Conservation (phyloP, 371 early-diverging fungal species). For the Nematocida sp. region DNA sequence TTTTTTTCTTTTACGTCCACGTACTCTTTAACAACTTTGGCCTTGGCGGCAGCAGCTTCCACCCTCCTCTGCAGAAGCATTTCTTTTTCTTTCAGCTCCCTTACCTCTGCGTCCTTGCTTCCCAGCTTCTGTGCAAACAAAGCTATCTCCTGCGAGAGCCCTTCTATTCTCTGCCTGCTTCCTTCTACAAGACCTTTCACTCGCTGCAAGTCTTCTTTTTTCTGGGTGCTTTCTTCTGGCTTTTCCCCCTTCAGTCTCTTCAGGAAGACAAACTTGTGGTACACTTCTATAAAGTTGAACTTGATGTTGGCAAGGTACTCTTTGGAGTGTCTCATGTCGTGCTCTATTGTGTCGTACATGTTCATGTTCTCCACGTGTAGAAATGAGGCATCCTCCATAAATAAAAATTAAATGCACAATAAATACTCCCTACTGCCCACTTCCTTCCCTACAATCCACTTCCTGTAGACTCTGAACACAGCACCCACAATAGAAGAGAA, state of each 20-base stretch:
- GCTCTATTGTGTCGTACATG: conserved; percentile 47
- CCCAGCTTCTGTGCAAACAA: neutral
- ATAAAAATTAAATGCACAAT: neutral
- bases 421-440: neutral
- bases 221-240: neutral
- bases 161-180: conserved; percentile 13
- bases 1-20: conserved; percentile 21
- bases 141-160: conserved; percentile 14
- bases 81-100: conserved; percentile 18
- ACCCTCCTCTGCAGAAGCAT: conserved; percentile 3
- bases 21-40: conserved; percentile 13
- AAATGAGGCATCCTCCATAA: neutral
- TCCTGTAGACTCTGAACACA: neutral
- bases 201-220: neutral
- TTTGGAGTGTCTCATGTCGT: conserved; percentile 49
- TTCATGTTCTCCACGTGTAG: neutral
- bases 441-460: neutral
- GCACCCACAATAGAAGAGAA: neutral
- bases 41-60: conserved; percentile 10
- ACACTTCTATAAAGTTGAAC: conserved; percentile 47
- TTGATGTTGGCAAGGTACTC: conserved; percentile 49
- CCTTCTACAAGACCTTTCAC: conserved; percentile 14
- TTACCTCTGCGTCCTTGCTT: neutral
- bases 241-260: neutral
- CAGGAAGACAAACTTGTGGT: conserved; percentile 42